Evolutionary conservation across 805 yeast genomes (phyloP), one percentile per base, ranked within the genome.

Genomic region (Candida maris): DNA sequence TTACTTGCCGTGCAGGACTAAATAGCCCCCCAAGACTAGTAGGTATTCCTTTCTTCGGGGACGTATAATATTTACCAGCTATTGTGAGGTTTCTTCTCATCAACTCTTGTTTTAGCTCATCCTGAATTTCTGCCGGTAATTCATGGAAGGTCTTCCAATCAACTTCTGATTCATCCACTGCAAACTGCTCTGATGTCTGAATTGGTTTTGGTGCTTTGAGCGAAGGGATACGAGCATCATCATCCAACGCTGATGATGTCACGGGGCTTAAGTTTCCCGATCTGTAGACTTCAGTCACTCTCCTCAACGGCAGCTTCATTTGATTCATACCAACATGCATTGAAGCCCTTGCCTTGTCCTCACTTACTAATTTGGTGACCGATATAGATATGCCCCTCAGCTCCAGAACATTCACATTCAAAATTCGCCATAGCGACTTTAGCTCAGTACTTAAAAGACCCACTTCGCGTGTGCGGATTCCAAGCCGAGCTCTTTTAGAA

Each of bases 331-430:
- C 46, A 8, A 35, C 18, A 1, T 16, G 36, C 4, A 48, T 46
- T 17, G 45, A 48, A 24, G 48, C 51, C 8, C n/a, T n/a, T 17
- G 42, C 32, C 7, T 29, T 24, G 5, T 43, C 54, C 5, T 61
- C 62, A 35, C 65, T 69, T n/a, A 65, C 65, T 23, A 89, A 64
- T 45, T 76, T 77, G 6, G 72, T 69, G 61, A 87, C 68, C 19
- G 79, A 83, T 1, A 91, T 65, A 0, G 94, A 81, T 3, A 91
- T 61, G 0, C 97, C 97, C 32, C 97, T 63, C 7, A 89, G 58
- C 24, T 86, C 95, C 10, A 55, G 52, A 0, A 85, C 81, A 3
- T 42, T 45, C 32, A 84, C 70, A 21, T 71, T 70, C 24, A 85
- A 41, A 38, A 70, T 62, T 36, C 85, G 61, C 46, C 73, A 74